Conservation (phyloP, 129 eudicot genomes). For the Scalesia atractyloides region DNA sequence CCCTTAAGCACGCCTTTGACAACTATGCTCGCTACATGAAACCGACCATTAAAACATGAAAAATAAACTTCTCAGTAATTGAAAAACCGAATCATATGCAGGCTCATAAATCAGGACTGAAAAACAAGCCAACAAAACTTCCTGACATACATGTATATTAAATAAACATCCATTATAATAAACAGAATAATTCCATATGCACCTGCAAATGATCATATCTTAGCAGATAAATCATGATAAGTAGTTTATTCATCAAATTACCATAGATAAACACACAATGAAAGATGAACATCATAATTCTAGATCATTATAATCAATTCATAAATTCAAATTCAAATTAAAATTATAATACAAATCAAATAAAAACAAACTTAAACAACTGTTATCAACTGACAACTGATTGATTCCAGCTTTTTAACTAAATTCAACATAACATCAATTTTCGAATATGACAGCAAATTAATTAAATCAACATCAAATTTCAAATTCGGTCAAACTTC, state of each 20-base stretch:
- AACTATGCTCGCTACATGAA: neutral
- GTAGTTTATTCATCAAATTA: slow-evolving; percentile 3
- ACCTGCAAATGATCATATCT: neutral
- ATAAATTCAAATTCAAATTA: slow-evolving; percentile 14
- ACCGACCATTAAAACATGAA: neutral
- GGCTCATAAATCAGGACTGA: neutral
- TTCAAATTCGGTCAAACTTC: slow-evolving; percentile 28
- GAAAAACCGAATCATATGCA: neutral
- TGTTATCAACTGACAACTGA: slow-evolving; percentile 16
- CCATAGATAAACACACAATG: neutral
- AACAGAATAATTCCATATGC: slow-evolving; percentile 7
- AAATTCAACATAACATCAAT: slow-evolving; percentile 14
- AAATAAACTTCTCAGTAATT: neutral
- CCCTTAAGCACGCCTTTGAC: too few species aligned
- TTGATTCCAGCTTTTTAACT: slow-evolving; percentile 11
- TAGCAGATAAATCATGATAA: slow-evolving; percentile 9
- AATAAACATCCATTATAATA: slow-evolving; percentile 8
- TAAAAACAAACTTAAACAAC: slow-evolving; percentile 19
- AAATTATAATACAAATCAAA: slow-evolving; percentile 18
- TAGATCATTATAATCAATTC: slow-evolving; percentile 9
- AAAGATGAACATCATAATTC: slow-evolving; percentile 3
- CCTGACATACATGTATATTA: slow-evolving; percentile 1
- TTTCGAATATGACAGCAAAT: slow-evolving; percentile 16
- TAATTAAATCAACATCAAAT: slow-evolving; percentile 25
- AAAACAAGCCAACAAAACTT: neutral